These are phyloP conservation scores for Camellia lanceoleosa DNA, from an alignment of 148 eudicot genomes.

Conservation along the genomic window DNA sequence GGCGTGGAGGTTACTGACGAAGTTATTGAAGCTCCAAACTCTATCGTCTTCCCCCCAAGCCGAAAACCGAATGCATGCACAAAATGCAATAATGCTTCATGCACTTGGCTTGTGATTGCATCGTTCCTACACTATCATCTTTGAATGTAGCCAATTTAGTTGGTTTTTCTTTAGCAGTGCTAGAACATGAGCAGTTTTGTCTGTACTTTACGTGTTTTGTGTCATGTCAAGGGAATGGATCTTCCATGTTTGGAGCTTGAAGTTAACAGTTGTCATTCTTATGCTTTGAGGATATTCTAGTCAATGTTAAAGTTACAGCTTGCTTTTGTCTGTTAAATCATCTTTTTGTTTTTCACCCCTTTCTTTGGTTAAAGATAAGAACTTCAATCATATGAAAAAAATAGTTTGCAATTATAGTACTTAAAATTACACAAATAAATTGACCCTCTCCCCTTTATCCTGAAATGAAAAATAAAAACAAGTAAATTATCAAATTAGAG, in stretches of 20 bases:
- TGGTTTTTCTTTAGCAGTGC: neutral
- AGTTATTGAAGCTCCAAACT: conserved; percentile 88
- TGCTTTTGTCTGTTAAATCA: neutral
- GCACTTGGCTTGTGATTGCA: conserved; percentile 46
- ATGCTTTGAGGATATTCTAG: neutral
- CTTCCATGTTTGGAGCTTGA: neutral
- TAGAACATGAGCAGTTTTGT: neutral
- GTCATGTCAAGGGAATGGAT: neutral
- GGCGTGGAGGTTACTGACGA: conserved; percentile 93
- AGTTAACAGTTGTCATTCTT: neutral
- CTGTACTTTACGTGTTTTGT: neutral
- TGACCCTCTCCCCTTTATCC: no score
- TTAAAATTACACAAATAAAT: neutral
- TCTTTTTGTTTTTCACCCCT: no score
- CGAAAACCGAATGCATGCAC: conserved; percentile 97
- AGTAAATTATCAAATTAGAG: neutral
- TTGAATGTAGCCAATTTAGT: neutral
- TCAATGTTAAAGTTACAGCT: neutral
- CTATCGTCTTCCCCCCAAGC: conserved; percentile 97
- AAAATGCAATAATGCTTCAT: conserved; percentile 94
- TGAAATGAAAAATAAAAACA: neutral
- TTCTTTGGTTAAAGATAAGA: no score
- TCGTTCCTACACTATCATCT: neutral
- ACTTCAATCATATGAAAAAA: neutral
- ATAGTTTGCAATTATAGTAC: neutral